A percentile compares a stretch with the other conserved stretches of the same genome.
Evolutionary conservation across 2,329 filamentous ascomycete species (phyloP).

Genomic region (Scedosporium boydii): DNA sequence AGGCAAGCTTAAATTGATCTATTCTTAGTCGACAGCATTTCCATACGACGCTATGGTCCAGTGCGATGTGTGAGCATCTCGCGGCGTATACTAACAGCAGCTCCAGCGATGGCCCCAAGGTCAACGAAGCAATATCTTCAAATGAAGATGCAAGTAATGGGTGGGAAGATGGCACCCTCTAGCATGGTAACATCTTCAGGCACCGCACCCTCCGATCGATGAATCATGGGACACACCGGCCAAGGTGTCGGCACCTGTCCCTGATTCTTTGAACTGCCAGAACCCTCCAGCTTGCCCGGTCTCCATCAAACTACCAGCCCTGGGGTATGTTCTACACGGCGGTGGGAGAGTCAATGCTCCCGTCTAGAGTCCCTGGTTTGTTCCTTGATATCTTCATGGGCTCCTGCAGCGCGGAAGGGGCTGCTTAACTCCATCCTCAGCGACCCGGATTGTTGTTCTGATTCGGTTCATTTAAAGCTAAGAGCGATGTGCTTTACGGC

Average conservation of each 20-base stretch:
- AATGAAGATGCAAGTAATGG: neutral
- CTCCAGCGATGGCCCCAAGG: neutral
- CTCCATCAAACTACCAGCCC: too few species aligned
- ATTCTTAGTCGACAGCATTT: neutral
- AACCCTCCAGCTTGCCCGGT: too few species aligned
- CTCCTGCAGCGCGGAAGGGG: neutral
- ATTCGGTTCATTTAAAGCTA: neutral
- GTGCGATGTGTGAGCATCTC: neutral
- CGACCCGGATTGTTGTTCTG: neutral
- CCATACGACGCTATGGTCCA: neutral
- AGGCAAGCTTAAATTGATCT: slow-evolving; percentile 2
- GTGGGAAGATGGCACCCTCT: neutral
- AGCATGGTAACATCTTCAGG: neutral
- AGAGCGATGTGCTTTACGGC: neutral
- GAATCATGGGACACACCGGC: neutral
- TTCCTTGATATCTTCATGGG: neutral
- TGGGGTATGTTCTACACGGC: too few species aligned
- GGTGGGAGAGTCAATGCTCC: too few species aligned
- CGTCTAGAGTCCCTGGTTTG: too few species aligned
- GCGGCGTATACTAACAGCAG: neutral
- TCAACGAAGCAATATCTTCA: neutral
- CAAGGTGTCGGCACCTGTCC: neutral
- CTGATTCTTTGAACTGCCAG: neutral
- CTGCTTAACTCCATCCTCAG: neutral
- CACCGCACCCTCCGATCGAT: neutral